These are phyloP conservation scores for Hymenotorrendiella dingleyae DNA, from an alignment of 2,329 filamentous ascomycete genomes.

Conservation along the genomic window DNA sequence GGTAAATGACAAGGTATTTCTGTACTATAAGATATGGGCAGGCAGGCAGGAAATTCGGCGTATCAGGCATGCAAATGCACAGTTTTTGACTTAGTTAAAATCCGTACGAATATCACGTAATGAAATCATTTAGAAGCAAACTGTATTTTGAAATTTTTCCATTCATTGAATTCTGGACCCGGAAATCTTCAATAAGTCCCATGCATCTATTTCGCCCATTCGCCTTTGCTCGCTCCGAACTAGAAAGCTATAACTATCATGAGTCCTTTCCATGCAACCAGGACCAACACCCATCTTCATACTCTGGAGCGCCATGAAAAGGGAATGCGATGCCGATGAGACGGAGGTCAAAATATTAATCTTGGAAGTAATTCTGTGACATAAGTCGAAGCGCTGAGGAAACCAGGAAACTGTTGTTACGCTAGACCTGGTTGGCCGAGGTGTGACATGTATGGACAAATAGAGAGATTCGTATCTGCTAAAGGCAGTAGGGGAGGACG, in stretches of 20 bases:
- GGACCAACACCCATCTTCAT: slow-evolving; percentile 21
- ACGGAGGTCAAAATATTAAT: slow-evolving; percentile 27
- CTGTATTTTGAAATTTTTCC: slow-evolving; percentile 18
- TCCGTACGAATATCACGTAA: too few relatives aligned
- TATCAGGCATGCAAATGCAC: not conserved
- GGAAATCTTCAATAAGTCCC: slow-evolving; percentile 19
- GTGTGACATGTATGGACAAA: slow-evolving; percentile 23
- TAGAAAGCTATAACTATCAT: slow-evolving; percentile 27
- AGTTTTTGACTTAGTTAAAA: slow-evolving; percentile 1
- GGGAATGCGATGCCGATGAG: slow-evolving; percentile 19
- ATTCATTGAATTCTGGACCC: slow-evolving; percentile 23
- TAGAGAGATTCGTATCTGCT: slow-evolving; percentile 25
- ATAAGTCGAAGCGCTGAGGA: slow-evolving; percentile 19
- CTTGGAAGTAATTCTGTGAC: slow-evolving; percentile 23
- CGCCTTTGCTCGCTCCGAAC: slow-evolving; percentile 27
- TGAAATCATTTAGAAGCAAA: slow-evolving; percentile 5
- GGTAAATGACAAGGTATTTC: too few relatives aligned
- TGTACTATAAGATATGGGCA: slow-evolving; percentile 7
- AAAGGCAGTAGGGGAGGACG: slow-evolving; percentile 21
- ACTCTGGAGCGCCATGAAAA: slow-evolving; percentile 18
- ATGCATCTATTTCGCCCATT: slow-evolving; percentile 29
- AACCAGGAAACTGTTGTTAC: slow-evolving; percentile 14
- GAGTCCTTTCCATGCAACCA: slow-evolving; percentile 24
- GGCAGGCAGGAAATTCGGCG: slow-evolving; percentile 2
- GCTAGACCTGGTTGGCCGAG: slow-evolving; percentile 10